Conservation (phyloP, 1,284 basidiomycete genomes). For the Ceratobasidium sp. region DNA sequence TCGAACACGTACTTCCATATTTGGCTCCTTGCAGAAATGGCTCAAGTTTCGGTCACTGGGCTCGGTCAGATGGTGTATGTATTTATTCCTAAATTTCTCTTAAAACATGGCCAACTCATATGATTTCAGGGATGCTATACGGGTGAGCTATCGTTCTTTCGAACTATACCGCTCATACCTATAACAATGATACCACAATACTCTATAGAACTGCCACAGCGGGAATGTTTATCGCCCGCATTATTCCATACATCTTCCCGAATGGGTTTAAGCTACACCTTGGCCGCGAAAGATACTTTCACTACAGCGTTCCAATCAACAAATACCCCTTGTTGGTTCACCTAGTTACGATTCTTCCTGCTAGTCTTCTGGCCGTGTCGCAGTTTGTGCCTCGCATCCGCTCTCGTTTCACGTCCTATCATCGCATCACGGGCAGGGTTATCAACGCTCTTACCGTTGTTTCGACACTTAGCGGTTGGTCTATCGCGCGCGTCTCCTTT, state of each 20-base stretch:
- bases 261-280: not conserved
- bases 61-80: not conserved
- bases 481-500: too few relatives aligned
- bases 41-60: not conserved
- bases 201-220: not conserved
- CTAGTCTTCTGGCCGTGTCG: not conserved
- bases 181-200: not conserved
- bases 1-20: too few relatives aligned
- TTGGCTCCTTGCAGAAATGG: not conserved
- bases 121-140: not conserved
- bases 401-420: too few relatives aligned
- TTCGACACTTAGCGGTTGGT: not conserved
- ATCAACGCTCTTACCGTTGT: not conserved
- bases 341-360: slow-evolving; percentile 4
- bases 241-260: slow-evolving; percentile 11
- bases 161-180: not conserved
- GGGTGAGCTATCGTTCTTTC: too few relatives aligned
- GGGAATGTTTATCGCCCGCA: not conserved
- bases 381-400: slow-evolving; percentile 18
- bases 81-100: not conserved
- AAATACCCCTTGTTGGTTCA: slow-evolving; percentile 9
- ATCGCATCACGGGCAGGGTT: not conserved
- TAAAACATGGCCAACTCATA: not conserved
- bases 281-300: not conserved
- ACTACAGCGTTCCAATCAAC: too few relatives aligned